Base-by-base conservation (phyloP, 2,329 filamentous ascomycete genomes). In the Xylaria sp. region DNA sequence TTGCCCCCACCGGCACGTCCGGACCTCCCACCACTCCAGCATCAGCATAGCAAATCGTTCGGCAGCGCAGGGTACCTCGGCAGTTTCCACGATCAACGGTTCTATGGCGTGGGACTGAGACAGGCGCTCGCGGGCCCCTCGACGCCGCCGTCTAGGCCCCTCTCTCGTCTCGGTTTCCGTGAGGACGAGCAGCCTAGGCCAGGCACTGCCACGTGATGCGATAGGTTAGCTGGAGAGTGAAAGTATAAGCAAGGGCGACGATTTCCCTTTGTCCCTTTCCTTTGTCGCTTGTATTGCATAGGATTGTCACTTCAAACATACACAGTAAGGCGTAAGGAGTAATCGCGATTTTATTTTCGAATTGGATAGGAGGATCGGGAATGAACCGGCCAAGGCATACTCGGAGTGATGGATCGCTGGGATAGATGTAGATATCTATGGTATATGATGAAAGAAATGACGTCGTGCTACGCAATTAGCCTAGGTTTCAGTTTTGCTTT, bases 41-140 rank as follows among this genome's bases (percentile, higher is more conserved):
- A 71, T 14, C 74, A 71, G 39, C 66, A 61, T 1, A 68, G 73
- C 64, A 71, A 69, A 39, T 78, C 76, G 0, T 76, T 78, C 58
- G 75, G 77, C 64, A 77, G 76, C 68, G 76, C 77, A 1, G 76
- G 75, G 21, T 69, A 77, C 24, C 72, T 79, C 8, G 76, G 62
- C 6, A 61, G 77, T 32, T 75, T 79, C 64, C 71, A 73, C 55
- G 77, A 75, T 42, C 73, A 74, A 65, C 72, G 73, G 34, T 71
- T 74, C 55, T 71, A 74, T 48, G 69, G 71, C 17, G 63, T 78
- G 1, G 74, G 71, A 17, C 56, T 76, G 21, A 65, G 75, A 12
- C 64, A 67, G 5, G 70, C 72, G 17, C 63, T 76, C 24, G 64
- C 75, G 39, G 69, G 73, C 9, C 51, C 67, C 2, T 65, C 68